Conservation (phyloP, 768 basidiomycete species). For the Rubroboletus pulcherrimus region DNA sequence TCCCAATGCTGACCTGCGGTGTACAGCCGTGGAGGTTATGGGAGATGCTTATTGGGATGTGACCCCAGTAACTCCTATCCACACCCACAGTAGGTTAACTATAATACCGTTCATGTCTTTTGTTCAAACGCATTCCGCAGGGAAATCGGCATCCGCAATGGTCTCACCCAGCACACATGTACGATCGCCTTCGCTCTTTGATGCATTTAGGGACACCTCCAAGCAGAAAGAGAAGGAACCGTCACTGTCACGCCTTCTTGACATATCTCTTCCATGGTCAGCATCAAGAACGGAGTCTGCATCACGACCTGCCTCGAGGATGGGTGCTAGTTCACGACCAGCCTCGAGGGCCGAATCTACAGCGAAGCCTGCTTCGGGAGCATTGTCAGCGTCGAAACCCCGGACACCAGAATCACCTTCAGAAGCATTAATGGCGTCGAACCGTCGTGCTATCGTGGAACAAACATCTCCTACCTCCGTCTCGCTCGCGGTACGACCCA, state of each 20-base stretch:
- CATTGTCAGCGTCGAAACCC: background rate
- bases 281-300: constrained; percentile 12
- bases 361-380: background rate
- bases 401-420: background rate
- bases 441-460: background rate
- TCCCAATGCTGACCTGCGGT: constrained; percentile 79
- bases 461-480: background rate
- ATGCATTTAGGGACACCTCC: constrained; percentile 17
- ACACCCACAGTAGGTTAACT: constrained; percentile 40
- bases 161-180: constrained; percentile 12
- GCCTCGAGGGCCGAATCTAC: constrained; percentile 12
- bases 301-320: constrained; percentile 20
- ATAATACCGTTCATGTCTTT: constrained; percentile 12
- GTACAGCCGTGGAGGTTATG: constrained; percentile 64
- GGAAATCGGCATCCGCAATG: constrained; percentile 31
- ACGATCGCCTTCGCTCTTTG: constrained; percentile 17
- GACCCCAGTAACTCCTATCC: constrained; percentile 24
- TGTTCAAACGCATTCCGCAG: constrained; percentile 19
- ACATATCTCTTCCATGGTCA: constrained; percentile 36
- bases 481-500: background rate
- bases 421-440: background rate
- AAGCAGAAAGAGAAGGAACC: constrained; percentile 30
- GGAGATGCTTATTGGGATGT: constrained; percentile 63
- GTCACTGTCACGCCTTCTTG: constrained; percentile 28
- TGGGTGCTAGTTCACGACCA: constrained; percentile 13